Evolutionary conservation across 305 asterid genomes (phyloP).

Genomic region (Fraxinus sp.): DNA sequence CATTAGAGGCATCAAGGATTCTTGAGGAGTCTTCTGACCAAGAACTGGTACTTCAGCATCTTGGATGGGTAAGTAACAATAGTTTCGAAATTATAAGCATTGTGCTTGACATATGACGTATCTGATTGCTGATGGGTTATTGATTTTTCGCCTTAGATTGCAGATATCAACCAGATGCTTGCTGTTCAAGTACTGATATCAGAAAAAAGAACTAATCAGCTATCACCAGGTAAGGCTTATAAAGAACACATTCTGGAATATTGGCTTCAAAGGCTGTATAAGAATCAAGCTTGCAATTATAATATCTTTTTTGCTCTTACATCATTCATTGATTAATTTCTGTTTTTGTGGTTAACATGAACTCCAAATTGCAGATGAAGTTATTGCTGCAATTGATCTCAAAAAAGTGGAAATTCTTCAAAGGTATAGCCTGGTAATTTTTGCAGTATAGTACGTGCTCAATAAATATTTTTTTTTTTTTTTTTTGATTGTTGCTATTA

Average conservation of each 20-base stretch:
- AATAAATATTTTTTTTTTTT: background rate
- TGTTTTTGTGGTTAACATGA: constrained; percentile 18
- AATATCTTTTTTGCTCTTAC: background rate
- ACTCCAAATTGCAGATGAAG: constrained; percentile 57
- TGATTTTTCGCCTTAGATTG: constrained; percentile 53
- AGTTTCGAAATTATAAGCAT: constrained; percentile 15
- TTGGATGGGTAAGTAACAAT: constrained; percentile 77
- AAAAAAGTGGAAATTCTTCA: constrained; percentile 86
- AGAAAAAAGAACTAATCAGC: constrained; percentile 55
- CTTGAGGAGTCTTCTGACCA: constrained; percentile 86
- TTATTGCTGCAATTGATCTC: constrained; percentile 87
- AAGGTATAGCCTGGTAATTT: constrained; percentile 49
- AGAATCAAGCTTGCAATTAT: background rate
- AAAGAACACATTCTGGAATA: background rate
- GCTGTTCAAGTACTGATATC: constrained; percentile 88
- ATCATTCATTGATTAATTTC: constrained; percentile 23
- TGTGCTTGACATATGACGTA: constrained; percentile 16
- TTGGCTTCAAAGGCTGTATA: background rate
- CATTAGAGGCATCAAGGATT: constrained; percentile 75
- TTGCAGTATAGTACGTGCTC: constrained; percentile 5
- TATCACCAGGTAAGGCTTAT: constrained; percentile 72
- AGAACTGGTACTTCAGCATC: constrained; percentile 84
- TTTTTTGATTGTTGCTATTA: background rate
- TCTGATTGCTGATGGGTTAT: constrained; percentile 25
- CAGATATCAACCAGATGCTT: constrained; percentile 75